phyloP scores from a whole-genome alignment of 2,329 filamentous ascomycete species.

The Colletotrichum gigasporum region DNA sequence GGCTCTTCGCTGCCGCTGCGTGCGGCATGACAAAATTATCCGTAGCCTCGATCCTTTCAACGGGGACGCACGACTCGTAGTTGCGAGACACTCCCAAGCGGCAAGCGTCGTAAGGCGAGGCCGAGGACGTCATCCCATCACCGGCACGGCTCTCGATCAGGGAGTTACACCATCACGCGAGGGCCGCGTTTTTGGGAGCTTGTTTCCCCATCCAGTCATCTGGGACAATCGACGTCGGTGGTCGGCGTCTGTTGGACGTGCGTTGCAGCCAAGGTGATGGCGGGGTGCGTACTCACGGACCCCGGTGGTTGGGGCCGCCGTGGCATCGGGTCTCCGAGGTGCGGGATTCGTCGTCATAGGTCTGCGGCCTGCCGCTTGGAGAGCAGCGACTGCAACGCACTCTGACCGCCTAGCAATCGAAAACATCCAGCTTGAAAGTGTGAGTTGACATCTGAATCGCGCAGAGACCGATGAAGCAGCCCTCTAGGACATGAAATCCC shows the following conservation, averaged over 20 bases:
- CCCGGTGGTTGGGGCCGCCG: neutral
- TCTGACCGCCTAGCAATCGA: no score
- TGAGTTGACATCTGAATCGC: no score
- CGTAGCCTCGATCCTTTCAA: neutral
- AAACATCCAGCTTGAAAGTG: no score
- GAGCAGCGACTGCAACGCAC: neutral
- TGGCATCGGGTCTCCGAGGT: neutral
- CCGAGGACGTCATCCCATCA: neutral
- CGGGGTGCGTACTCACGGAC: conserved; percentile 13
- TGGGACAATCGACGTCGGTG: conserved; percentile 23
- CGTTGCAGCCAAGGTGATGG: conserved; percentile 14
- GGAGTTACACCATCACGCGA: neutral
- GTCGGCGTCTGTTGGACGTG: conserved; percentile 20
- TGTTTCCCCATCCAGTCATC: conserved; percentile 6
- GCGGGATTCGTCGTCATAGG: neutral
- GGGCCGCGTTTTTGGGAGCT: neutral
- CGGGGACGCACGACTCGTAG: neutral
- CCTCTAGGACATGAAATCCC: no score
- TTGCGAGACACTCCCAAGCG: conserved; percentile 4
- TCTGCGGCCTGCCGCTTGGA: neutral
- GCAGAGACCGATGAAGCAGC: no score
- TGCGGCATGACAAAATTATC: neutral
- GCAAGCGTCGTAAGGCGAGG: neutral
- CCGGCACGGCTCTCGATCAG: neutral
- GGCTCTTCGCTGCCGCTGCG: no score